Conservation (phyloP, 2,329 filamentous ascomycete species). For the Diaporthe citrichinensis region DNA sequence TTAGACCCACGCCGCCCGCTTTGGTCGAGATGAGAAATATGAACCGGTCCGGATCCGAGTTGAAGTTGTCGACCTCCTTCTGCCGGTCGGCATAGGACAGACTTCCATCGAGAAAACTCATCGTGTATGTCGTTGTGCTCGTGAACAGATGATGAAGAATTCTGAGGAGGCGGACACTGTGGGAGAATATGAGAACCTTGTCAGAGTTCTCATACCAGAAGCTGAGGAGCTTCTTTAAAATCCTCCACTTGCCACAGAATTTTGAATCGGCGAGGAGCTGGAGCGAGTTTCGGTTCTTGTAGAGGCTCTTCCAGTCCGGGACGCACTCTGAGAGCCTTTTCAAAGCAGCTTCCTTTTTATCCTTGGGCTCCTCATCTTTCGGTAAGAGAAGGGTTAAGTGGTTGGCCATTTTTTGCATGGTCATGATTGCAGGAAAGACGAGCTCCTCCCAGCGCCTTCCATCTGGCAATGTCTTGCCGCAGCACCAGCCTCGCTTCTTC, state of each 20-base stretch:
- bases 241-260: slow-evolving; percentile 97
- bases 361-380: slow-evolving; percentile 64
- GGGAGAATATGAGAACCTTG: slow-evolving; percentile 96
- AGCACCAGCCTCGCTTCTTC: slow-evolving; percentile 87
- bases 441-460: slow-evolving; percentile 79
- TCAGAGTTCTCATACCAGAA: slow-evolving; percentile 93
- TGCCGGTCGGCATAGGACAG: slow-evolving; percentile 88
- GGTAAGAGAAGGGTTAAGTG: slow-evolving; percentile 93
- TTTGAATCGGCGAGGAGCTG: slow-evolving; percentile 86
- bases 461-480: slow-evolving; percentile 70
- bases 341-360: slow-evolving; percentile 85
- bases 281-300: slow-evolving; percentile 82
- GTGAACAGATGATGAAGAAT: slow-evolving; percentile 90
- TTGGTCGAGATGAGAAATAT: slow-evolving; percentile 96
- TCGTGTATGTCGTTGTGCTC: slow-evolving; percentile 86
- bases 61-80: slow-evolving; percentile 89
- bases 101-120: slow-evolving; percentile 90
- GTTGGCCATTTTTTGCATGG: slow-evolving; percentile 89
- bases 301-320: slow-evolving; percentile 82
- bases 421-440: slow-evolving; percentile 88
- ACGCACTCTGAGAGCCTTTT: slow-evolving; percentile 80
- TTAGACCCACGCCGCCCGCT: slow-evolving; percentile 92
- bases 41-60: slow-evolving; percentile 87
- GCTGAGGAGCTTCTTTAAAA: slow-evolving; percentile 86
- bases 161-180: slow-evolving; percentile 86